Evolutionary conservation across 352 stramenopile genomes (phyloP), one percentile per base, ranked within the genome.

Genomic region (Thraustotheca clavata): DNA sequence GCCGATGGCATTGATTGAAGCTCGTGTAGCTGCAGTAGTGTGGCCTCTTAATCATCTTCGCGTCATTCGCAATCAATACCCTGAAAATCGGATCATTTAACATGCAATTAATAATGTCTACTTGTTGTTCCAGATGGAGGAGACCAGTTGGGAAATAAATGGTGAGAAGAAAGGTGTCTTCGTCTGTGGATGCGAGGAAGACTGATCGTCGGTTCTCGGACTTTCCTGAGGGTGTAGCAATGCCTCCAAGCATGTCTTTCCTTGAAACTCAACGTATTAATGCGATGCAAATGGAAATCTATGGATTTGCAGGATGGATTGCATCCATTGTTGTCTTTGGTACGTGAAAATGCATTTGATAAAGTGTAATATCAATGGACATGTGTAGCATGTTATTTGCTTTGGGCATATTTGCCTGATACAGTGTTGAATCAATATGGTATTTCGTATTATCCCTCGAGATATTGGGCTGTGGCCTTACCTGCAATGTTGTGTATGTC

Each of bases 381-480:
- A 20, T 20, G 8, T 67, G 38, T 36, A 94, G 85, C 88, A 50
- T 68, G 91, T 22, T 95, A 92, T 69, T 73, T 96, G 32, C 68
- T 91, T 47, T 96, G 88, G 88, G 87, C 88, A 16, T 96, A 94
- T 54, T 67, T 95, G 11, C 86, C 88, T 0, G 86, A 96, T 49
- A 57, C 65, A 46, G 88, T 84, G 40, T 71, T 96, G 33, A 67
- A 81, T 34, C 73, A 74, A 1, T 87, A 94, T 68, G 88, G 88
- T 0, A 75, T 95, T 38, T 92, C 88, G 43, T 96, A 96, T 73
- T 87, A 91, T 54, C 86, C 88, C 29, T 90, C 82, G 55, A 94
- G 95, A 72, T 88, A 91, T 74, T 96, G 86, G 88, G 86, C 88
- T 2, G 74, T 96, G 47, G 88, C 88, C 0, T 73, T 91, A n/a